phyloP scores from a whole-genome alignment of 2,329 filamentous ascomycete species.

The Exophiala calicioides region DNA sequence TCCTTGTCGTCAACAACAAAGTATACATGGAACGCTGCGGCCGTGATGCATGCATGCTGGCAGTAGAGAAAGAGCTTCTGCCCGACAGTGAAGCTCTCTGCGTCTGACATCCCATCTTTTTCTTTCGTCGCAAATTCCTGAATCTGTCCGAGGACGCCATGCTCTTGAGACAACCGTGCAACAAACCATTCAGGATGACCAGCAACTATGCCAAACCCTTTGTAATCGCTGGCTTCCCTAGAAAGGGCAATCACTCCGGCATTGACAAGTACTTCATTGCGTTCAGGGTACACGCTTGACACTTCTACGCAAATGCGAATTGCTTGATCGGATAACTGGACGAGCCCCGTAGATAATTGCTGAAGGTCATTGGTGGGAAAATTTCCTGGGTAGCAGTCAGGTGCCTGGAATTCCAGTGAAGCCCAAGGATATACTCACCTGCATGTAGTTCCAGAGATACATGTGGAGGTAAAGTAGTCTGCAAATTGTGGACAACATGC shows the following conservation, averaged over 20 bases:
- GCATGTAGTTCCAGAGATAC: conserved; percentile 1
- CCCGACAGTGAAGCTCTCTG: too few species aligned
- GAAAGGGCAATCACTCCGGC: conserved; percentile 1
- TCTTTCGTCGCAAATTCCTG: too few species aligned
- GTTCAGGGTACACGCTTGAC: not conserved
- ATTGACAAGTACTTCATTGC: conserved; percentile 3
- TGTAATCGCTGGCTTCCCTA: not conserved
- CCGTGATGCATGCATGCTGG: too few species aligned
- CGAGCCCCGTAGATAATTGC: conserved; percentile 1
- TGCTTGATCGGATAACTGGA: not conserved
- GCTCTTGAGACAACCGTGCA: not conserved
- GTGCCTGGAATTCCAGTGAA: too few species aligned
- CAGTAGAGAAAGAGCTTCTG: too few species aligned
- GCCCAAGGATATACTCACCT: not conserved
- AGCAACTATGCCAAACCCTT: not conserved
- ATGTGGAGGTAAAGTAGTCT: not conserved
- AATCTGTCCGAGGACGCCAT: not conserved
- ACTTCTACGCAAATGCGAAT: not conserved
- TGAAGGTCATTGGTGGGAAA: not conserved
- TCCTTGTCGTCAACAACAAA: too few species aligned
- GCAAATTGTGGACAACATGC: too few species aligned
- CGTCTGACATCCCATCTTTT: too few species aligned
- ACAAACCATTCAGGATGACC: not conserved
- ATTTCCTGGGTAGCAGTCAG: not conserved
- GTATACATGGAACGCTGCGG: too few species aligned